Evolutionary conservation across 2,329 filamentous ascomycete genomes (phyloP), one percentile per base, ranked within the genome.

Genomic region (Xylaria sp.): DNA sequence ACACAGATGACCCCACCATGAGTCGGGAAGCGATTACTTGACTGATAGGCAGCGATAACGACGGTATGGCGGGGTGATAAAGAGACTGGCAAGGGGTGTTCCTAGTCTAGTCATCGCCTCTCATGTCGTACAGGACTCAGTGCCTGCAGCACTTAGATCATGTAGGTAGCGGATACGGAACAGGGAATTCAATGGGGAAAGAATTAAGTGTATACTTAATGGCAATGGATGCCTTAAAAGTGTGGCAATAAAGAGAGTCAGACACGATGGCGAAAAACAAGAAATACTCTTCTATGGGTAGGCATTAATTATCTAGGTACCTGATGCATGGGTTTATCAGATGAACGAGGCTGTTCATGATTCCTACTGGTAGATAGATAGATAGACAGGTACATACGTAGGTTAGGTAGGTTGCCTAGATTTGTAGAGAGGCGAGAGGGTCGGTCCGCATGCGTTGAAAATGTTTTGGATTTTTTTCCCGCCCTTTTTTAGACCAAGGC

Each of bases 21-120:
- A 57, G 50, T 65, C 51, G 47, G 48, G 53, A 56, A 34, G 19
- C 21, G 30, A 55, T 19, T 21, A 6, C 9, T 14, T 12, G 30
- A 45, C 48, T 59, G 56, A 65, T 66, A 57, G 60, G 53, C 56
- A 51, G 51, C 64, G 71, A 73, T 71, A 71, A 66, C 55, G 51
- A 48, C 39, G 24, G 51, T 57, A 53, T 27, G 67, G 71, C 61
- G 71, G 70, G 71, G 67, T 73, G 66, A 73, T 67, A 70, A 71
- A 67, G 59, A 45, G 39, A 14, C 32, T 5, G 17, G 39, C 21
- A 51, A 53, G 64, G 71, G 39, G 67, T 71, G 67, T 48, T 50
- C 48, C n/a, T 70, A 72, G 60, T 56, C 24, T 27, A 12, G 50
- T 50, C 48, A 32, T 56, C 17, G n/a, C 7, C 48, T 27, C 5